Evolutionary conservation across 1,284 basidiomycete genomes (phyloP).

Genomic region (Wolfiporia cocos): DNA sequence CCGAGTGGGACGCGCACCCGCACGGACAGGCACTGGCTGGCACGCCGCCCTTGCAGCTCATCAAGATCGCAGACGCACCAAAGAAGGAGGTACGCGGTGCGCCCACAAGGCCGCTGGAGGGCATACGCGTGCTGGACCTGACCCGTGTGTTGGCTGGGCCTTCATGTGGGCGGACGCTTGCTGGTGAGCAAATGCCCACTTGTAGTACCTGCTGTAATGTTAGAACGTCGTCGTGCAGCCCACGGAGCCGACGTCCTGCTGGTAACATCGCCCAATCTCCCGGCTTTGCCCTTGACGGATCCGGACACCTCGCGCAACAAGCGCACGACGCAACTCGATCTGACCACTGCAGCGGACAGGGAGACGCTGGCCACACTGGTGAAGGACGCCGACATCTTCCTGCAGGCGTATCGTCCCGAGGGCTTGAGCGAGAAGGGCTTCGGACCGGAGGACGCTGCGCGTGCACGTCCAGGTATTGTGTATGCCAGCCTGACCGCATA

Average conservation of each 20-base stretch:
- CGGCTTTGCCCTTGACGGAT: conserved; percentile 48
- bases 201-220: not conserved
- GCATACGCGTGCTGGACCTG: conserved; percentile 50
- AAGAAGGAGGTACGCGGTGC: conserved; percentile 20
- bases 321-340: conserved; percentile 56
- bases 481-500: conserved; percentile 55
- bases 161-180: conserved; percentile 47
- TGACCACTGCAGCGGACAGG: conserved; percentile 30
- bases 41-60: conserved; percentile 37
- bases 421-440: conserved; percentile 47
- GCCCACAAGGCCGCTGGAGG: conserved; percentile 34
- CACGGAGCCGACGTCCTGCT: conserved; percentile 59
- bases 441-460: conserved; percentile 34
- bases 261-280: conserved; percentile 51
- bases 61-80: conserved; percentile 44
- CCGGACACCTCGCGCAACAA: conserved; percentile 62
- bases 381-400: conserved; percentile 48
- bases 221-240: conserved; percentile 26
- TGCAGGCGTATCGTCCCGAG: conserved; percentile 62
- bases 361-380: conserved; percentile 33
- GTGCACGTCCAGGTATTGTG: conserved; percentile 44
- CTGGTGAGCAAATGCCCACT: conserved; percentile 31
- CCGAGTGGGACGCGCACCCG: conserved; percentile 44
- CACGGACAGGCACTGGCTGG: conserved; percentile 37
- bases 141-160: conserved; percentile 57